Evolutionary conservation across 2,329 filamentous ascomycete species (phyloP).

Genomic region (Ambrosiella xylebori): DNA sequence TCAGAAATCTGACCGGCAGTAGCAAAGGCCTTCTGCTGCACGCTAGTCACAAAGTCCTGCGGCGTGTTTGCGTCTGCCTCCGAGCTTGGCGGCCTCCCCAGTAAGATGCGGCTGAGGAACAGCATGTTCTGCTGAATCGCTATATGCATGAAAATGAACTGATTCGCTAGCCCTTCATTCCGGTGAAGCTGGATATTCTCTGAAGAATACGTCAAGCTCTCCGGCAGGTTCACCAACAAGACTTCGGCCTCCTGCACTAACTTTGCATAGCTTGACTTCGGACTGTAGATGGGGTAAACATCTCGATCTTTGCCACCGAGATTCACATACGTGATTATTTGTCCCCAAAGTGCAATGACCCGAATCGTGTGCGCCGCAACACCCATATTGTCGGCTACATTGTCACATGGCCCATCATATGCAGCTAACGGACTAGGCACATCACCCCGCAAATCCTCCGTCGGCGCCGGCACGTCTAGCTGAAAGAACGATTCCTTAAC

Average conservation of each 20-base stretch:
- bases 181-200: constrained; percentile 77
- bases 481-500: constrained; percentile 82
- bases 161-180: constrained; percentile 71
- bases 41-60: constrained; percentile 58
- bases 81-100: constrained; percentile 24
- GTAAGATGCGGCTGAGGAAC: constrained; percentile 56
- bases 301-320: constrained; percentile 74
- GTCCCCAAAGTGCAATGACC: constrained; percentile 74
- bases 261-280: constrained; percentile 56
- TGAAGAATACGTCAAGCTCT: constrained; percentile 51
- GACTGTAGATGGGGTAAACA: constrained; percentile 59
- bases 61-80: constrained; percentile 39
- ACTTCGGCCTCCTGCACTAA: constrained; percentile 56
- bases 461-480: constrained; percentile 75
- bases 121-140: constrained; percentile 76
- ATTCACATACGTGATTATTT: constrained; percentile 77
- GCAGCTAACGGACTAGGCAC: constrained; percentile 48
- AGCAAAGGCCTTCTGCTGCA: constrained; percentile 58
- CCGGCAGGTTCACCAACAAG: constrained; percentile 53
- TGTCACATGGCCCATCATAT: neutral
- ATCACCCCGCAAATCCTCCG: constrained; percentile 63
- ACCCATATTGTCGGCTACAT: constrained; percentile 64
- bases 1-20: constrained; percentile 78
- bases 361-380: constrained; percentile 82
- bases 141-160: constrained; percentile 85